These are phyloP conservation scores for Zychaea mexicana DNA, from an alignment of 371 early-diverging fungal species.

Conservation along the genomic window DNA sequence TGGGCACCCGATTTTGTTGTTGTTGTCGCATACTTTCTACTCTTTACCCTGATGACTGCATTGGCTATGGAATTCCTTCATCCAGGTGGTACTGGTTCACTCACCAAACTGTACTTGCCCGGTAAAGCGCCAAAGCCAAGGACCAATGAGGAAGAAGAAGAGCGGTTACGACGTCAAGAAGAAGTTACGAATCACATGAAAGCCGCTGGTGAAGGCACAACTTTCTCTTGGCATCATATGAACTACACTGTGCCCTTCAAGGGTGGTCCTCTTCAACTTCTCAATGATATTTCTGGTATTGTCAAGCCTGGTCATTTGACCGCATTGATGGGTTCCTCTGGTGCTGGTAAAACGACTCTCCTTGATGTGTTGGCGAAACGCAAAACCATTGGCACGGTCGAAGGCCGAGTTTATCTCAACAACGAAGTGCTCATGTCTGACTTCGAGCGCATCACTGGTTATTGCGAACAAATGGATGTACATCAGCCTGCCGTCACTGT, in stretches of 20 bases:
- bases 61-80: slow-evolving; percentile 52
- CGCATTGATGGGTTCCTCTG: slow-evolving; percentile 81
- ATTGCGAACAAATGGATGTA: slow-evolving; percentile 79
- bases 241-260: slow-evolving; percentile 53
- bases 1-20: slow-evolving; percentile 49
- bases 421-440: slow-evolving; percentile 37
- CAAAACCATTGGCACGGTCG: slow-evolving; percentile 72
- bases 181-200: slow-evolving; percentile 20
- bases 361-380: slow-evolving; percentile 77
- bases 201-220: slow-evolving; percentile 32
- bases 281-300: slow-evolving; percentile 48
- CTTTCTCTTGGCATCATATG: slow-evolving; percentile 51
- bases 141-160: slow-evolving; percentile 25
- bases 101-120: slow-evolving; percentile 54
- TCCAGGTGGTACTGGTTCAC: slow-evolving; percentile 43
- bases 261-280: slow-evolving; percentile 46
- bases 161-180: slow-evolving; percentile 17
- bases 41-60: slow-evolving; percentile 48
- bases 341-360: slow-evolving; percentile 85
- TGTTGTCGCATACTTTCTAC: slow-evolving; percentile 44
- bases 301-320: slow-evolving; percentile 70
- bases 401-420: slow-evolving; percentile 67
- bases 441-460: slow-evolving; percentile 72
- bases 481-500: slow-evolving; percentile 62
- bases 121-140: slow-evolving; percentile 29